Conservation (phyloP, 768 basidiomycete species). For the Tremella yokohamensis region DNA sequence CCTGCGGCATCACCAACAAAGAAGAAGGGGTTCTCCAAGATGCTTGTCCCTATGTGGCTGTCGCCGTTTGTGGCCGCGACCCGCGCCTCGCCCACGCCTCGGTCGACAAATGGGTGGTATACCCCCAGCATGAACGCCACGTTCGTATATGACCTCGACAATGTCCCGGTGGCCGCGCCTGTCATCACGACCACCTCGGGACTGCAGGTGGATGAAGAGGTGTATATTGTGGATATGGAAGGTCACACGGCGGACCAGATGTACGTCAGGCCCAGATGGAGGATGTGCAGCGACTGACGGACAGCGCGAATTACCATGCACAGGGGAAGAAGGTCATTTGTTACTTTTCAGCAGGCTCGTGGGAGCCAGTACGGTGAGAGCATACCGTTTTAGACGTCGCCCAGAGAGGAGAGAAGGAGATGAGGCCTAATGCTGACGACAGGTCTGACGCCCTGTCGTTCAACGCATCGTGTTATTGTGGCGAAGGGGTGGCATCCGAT, state of each 20-base stretch:
- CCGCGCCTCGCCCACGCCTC: slow-evolving; percentile 1
- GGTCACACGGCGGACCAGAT: slow-evolving; percentile 10
- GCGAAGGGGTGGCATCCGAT: slow-evolving; percentile 12
- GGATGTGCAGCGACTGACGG: neutral
- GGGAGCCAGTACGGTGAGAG: slow-evolving; percentile 27
- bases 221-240: slow-evolving; percentile 20
- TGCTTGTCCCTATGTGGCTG: too few relatives aligned
- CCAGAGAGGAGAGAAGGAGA: neutral
- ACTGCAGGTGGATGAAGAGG: slow-evolving; percentile 10
- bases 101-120: neutral
- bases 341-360: slow-evolving; percentile 37
- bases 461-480: slow-evolving; percentile 29
- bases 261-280: slow-evolving; percentile 2
- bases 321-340: slow-evolving; percentile 34
- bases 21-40: too few relatives aligned
- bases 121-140: slow-evolving; percentile 4
- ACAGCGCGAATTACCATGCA: slow-evolving; percentile 26
- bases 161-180: slow-evolving; percentile 7
- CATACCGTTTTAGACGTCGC: too few relatives aligned
- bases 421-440: neutral
- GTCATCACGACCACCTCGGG: slow-evolving; percentile 13
- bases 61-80: neutral
- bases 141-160: slow-evolving; percentile 23
- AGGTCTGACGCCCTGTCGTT: slow-evolving; percentile 18
- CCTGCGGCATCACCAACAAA: too few relatives aligned